These are phyloP conservation scores for Pichia sorboxylosa DNA, from an alignment of 1,139 yeast genomes.

Conservation along the genomic window DNA sequence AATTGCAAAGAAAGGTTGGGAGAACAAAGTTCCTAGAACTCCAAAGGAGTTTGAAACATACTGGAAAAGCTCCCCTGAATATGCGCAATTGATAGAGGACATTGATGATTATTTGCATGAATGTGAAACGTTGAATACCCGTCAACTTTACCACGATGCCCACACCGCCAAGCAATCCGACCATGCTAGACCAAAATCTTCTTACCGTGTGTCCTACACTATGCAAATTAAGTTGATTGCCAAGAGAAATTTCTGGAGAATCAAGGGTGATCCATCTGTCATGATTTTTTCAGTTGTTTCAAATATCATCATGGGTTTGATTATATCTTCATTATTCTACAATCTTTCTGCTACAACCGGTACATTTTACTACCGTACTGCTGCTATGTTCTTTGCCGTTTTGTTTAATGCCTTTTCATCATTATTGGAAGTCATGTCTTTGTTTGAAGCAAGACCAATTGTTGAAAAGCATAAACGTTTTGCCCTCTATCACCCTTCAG, in stretches of 20 bases:
- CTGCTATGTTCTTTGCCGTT: constrained; percentile 31
- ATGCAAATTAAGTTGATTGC: constrained; percentile 35
- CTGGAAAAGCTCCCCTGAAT: constrained; percentile 32
- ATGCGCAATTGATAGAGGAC: constrained; percentile 19
- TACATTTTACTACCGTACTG: constrained; percentile 29
- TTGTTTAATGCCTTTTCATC: constrained; percentile 33
- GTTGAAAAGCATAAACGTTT: constrained; percentile 33
- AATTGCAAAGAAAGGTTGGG: constrained; percentile 37
- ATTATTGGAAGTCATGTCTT: constrained; percentile 30
- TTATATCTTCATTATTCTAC: constrained; percentile 30
- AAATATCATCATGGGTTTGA: constrained; percentile 32
- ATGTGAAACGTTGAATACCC: constrained; percentile 23
- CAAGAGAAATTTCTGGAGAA: constrained; percentile 35
- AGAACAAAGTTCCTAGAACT: constrained; percentile 24
- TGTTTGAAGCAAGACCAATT: constrained; percentile 32
- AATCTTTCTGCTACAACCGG: constrained; percentile 24
- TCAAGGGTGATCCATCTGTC: constrained; percentile 25
- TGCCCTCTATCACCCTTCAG: constrained; percentile 34
- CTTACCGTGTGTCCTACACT: constrained; percentile 32
- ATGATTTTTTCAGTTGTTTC: constrained; percentile 35
- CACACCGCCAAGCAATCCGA: constrained; percentile 29
- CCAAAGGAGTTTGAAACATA: constrained; percentile 38
- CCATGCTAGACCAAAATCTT: constrained; percentile 25
- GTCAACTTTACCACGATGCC: constrained; percentile 22
- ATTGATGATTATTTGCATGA: constrained; percentile 21